These are phyloP conservation scores for Malus asiatica DNA, from an alignment of 306 rosid genomes.

Conservation along the genomic window DNA sequence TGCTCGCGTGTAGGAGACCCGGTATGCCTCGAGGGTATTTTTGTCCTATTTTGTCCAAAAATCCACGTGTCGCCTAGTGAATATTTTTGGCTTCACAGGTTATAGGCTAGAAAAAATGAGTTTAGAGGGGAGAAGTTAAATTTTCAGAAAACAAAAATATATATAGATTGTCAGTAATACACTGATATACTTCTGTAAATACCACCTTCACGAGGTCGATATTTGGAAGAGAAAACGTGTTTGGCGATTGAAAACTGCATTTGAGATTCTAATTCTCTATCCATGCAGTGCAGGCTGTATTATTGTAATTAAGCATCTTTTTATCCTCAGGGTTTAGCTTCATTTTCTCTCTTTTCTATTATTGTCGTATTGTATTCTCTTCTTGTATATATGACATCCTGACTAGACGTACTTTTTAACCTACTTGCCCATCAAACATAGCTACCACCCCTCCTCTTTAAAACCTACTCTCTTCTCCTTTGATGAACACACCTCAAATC, in stretches of 20 bases:
- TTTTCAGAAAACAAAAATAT: no score
- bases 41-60: no score
- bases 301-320: slow-evolving; percentile 70
- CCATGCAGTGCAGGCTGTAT: slow-evolving; percentile 24
- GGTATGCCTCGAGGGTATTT: no score
- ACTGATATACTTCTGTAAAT: not conserved
- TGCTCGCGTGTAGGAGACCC: no score
- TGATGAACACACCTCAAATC: not conserved
- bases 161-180: no score
- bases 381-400: slow-evolving; percentile 21
- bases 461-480: slow-evolving; percentile 13
- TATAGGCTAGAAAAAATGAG: no score
- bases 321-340: slow-evolving; percentile 25
- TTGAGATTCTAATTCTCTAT: slow-evolving; percentile 53
- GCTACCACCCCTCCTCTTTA: slow-evolving; percentile 26
- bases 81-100: no score
- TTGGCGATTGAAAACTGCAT: slow-evolving; percentile 18
- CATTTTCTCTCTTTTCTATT: slow-evolving; percentile 22
- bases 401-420: slow-evolving; percentile 26
- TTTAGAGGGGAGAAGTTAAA: no score
- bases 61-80: no score
- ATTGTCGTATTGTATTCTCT: slow-evolving; percentile 46
- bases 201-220: not conserved
- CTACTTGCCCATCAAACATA: slow-evolving; percentile 22
- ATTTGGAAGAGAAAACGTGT: slow-evolving; percentile 1